These are phyloP conservation scores for Syncephalastrum monosporum DNA, from an alignment of 371 early-diverging fungal species.

Conservation along the genomic window DNA sequence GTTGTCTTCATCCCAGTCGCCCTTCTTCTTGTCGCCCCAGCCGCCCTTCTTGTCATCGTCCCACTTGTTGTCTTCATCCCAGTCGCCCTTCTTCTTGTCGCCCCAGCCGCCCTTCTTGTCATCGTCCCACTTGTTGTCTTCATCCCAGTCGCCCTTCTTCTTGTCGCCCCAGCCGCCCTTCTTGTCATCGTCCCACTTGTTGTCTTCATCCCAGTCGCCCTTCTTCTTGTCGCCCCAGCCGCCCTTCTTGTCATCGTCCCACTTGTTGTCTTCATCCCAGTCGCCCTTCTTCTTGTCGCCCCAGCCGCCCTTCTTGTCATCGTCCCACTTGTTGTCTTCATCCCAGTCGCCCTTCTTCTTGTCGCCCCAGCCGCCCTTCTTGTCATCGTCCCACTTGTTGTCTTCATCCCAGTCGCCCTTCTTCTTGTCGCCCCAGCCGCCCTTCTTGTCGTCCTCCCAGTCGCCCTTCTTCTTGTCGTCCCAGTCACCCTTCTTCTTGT, in stretches of 20 bases:
- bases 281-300: slow-evolving; percentile 18
- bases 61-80: too few relatives aligned
- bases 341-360: slow-evolving; percentile 22
- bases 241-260: slow-evolving; percentile 4
- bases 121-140: background rate
- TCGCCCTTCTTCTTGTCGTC: slow-evolving; percentile 1
- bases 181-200: slow-evolving; percentile 8
- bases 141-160: background rate
- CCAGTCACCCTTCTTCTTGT: slow-evolving; percentile 6
- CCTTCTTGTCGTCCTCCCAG: background rate
- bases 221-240: background rate
- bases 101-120: slow-evolving; percentile 5
- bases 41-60: slow-evolving; percentile 1
- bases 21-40: slow-evolving; percentile 25
- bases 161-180: slow-evolving; percentile 5
- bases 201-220: background rate
- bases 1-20: slow-evolving; percentile 21
- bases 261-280: slow-evolving; percentile 17
- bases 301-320: slow-evolving; percentile 1
- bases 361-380: slow-evolving; percentile 20
- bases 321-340: slow-evolving; percentile 8
- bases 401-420: slow-evolving; percentile 3
- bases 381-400: background rate
- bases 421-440: background rate
- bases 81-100: slow-evolving; percentile 3